Conservation (phyloP, 208 protist species). For the Leishmania lainsoni region DNA sequence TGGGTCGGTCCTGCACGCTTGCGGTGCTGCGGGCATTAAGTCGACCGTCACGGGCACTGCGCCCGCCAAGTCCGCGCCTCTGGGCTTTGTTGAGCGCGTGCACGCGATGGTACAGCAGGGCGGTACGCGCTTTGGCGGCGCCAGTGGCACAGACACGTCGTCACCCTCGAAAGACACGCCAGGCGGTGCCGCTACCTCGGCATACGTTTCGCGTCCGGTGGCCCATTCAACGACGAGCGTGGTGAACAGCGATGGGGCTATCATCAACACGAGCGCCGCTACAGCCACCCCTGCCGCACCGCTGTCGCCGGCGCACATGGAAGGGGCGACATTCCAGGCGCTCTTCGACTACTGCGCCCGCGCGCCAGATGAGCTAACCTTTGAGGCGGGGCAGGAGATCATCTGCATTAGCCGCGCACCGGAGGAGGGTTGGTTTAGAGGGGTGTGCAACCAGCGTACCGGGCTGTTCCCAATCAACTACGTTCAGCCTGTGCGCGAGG, state of each 20-base stretch:
- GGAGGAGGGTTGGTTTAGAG: slow-evolving; percentile 92
- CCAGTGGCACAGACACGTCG: neutral
- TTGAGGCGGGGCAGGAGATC: slow-evolving; percentile 75
- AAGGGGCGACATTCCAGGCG: slow-evolving; percentile 71
- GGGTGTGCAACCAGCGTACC: slow-evolving; percentile 88
- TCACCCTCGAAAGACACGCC: neutral
- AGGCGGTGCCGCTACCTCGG: neutral
- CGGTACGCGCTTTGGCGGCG: neutral
- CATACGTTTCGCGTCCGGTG: neutral
- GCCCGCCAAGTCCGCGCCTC: slow-evolving; percentile 21
- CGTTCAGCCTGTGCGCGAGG: slow-evolving; percentile 39
- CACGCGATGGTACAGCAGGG: slow-evolving; percentile 51
- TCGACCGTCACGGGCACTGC: neutral
- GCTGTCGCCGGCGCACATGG: slow-evolving; percentile 41
- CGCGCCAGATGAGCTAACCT: slow-evolving; percentile 86
- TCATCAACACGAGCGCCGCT: slow-evolving; percentile 18
- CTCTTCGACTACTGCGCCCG: slow-evolving; percentile 80
- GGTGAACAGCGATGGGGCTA: neutral
- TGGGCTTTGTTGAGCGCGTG: slow-evolving; percentile 56
- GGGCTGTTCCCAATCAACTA: slow-evolving; percentile 92
- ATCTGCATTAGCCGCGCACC: slow-evolving; percentile 71
- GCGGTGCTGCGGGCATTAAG: neutral
- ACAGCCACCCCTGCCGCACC: slow-evolving; percentile 1
- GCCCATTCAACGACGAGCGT: neutral
- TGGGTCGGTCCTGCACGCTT: neutral